Base-by-base conservation (phyloP, 805 yeast species). In the Candida saitoana region DNA sequence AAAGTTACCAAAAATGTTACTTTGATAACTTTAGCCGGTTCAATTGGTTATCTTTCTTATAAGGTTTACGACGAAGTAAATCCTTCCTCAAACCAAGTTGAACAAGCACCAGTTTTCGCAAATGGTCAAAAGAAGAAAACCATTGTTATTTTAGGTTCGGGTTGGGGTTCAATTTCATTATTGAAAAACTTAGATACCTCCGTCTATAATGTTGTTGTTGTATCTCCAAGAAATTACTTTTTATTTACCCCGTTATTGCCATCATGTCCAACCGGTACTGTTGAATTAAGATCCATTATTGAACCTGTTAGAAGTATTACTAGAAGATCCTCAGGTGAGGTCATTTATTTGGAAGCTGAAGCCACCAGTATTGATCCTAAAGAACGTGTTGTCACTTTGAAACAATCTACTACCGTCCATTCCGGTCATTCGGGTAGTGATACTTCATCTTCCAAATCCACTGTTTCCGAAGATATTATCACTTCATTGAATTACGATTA, bases 221-320 rank as follows among this genome's bases (percentile, higher is more conserved):
- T 90, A 36, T 87, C 96, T 33, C 97, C 98, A 48, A 80, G 97
- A 71, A 91, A 90, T 74, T 91, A 87, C 73, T 89, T 90, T 69
- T 73, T 90, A 55, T 90, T 91, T 76, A 90, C 98, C 44, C 97
- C 98, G n/a, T 72, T 90, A 60, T 74, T 90, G 55, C 97, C 98
- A 36, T 86, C 96, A 18, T 86, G 91, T 52, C 95, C 97, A 43
- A 90, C 96, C 30, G 97, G 97, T 49, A 86, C 96, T 39, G 80
- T 88, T 45, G 96, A 87, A 57, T 65, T 79, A 50, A 87, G 93
- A 64, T 90, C 97, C 18, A 90, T 90, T 59, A 84, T 88, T 67
- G 97, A 90, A 64, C 96, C 97, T 24, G 88, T 91, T 42, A 80
- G 96, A 66, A 73, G 86, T 40, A 84, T 90, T 56, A 84, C 93